These are phyloP conservation scores for Podospora appendiculata DNA, from an alignment of 495 filamentous ascomycete genomes.

Conservation along the genomic window DNA sequence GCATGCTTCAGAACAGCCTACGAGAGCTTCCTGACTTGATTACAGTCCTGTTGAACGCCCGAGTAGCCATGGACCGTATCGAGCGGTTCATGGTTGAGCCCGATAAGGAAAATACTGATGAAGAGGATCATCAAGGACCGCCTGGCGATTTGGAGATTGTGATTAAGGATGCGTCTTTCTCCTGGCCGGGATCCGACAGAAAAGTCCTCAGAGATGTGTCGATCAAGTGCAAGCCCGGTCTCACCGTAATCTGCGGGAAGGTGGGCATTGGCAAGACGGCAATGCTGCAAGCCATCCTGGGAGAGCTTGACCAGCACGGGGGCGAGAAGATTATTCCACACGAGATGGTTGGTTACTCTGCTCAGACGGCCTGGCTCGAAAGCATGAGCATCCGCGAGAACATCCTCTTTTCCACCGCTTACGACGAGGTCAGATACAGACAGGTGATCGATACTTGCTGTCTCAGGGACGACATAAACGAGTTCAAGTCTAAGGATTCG, in stretches of 20 bases:
- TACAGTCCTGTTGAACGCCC: slow-evolving; percentile 64
- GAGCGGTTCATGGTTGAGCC: slow-evolving; percentile 80
- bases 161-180: slow-evolving; percentile 59
- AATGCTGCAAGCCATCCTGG: slow-evolving; percentile 67
- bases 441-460: slow-evolving; percentile 87
- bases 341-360: slow-evolving; percentile 72
- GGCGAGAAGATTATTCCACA: slow-evolving; percentile 54
- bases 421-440: slow-evolving; percentile 76
- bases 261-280: slow-evolving; percentile 79
- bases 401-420: slow-evolving; percentile 67
- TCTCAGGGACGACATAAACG: slow-evolving; percentile 79
- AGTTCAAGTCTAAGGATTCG: slow-evolving; percentile 84
- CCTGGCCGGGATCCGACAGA: slow-evolving; percentile 60
- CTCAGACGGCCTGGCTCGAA: slow-evolving; percentile 83
- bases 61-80: slow-evolving; percentile 67
- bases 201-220: slow-evolving; percentile 57
- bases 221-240: slow-evolving; percentile 51
- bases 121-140: slow-evolving; percentile 4
- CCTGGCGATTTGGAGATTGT: slow-evolving; percentile 30
- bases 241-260: slow-evolving; percentile 59
- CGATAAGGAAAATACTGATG: slow-evolving; percentile 49
- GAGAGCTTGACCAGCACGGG: slow-evolving; percentile 61
- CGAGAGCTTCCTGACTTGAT: slow-evolving; percentile 65
- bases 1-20: slow-evolving; percentile 60
- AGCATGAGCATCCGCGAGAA: slow-evolving; percentile 87